phyloP scores from a whole-genome alignment of 331 rosid species.

The Acacia pycnantha region DNA sequence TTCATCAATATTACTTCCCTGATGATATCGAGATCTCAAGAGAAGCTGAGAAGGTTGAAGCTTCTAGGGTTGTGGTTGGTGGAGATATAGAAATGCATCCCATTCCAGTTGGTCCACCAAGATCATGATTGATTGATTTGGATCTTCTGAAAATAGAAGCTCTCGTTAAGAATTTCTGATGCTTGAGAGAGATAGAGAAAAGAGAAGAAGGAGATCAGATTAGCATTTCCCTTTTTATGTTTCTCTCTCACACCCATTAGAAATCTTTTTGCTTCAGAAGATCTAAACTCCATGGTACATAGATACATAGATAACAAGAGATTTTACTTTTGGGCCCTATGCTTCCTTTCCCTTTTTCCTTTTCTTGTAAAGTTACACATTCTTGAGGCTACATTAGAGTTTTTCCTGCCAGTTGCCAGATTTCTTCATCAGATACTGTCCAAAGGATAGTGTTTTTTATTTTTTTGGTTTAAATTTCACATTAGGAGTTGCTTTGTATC shows the following conservation, averaged over 20 bases:
- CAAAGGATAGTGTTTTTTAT: slow-evolving; percentile 42
- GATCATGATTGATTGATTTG: slow-evolving; percentile 16
- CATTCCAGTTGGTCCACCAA: slow-evolving; percentile 26
- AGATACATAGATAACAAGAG: not conserved
- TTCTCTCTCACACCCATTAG: not conserved
- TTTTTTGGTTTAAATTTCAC: not conserved
- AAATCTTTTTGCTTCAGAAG: not conserved
- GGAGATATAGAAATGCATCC: slow-evolving; percentile 64
- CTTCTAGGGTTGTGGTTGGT: slow-evolving; percentile 29
- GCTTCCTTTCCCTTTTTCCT: not conserved
- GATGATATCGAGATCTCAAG: slow-evolving; percentile 60
- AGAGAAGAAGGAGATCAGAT: not conserved
- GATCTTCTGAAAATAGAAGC: not conserved
- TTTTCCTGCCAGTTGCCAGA: slow-evolving; percentile 43
- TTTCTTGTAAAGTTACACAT: slow-evolving; percentile 10
- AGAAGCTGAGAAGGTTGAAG: slow-evolving; percentile 48
- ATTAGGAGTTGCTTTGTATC: slow-evolving; percentile 10
- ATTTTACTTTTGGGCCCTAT: slow-evolving; percentile 6
- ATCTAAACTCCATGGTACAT: not conserved
- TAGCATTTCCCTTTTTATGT: not conserved
- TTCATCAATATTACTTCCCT: slow-evolving; percentile 48
- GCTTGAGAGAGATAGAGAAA: not conserved
- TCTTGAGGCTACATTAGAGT: slow-evolving; percentile 39
- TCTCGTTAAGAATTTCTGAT: not conserved
- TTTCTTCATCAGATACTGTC: slow-evolving; percentile 37